Evolutionary conservation across 768 basidiomycete genomes (phyloP).

Genomic region (Boletus vinaceobasis): DNA sequence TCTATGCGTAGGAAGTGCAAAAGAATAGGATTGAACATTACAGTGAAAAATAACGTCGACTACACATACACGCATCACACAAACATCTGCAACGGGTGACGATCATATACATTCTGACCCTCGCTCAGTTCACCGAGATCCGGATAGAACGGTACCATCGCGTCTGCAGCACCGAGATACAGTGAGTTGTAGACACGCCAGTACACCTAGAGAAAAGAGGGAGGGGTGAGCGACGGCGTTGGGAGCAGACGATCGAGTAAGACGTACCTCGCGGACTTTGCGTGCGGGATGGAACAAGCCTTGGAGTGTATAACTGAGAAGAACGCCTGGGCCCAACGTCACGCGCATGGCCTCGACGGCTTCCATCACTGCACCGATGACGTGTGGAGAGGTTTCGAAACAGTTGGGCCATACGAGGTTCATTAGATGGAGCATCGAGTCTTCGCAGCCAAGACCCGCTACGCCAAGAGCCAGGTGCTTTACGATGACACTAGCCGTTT

Average conservation of each 20-base stretch:
- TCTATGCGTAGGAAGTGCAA: not conserved
- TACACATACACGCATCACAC: constrained; percentile 43
- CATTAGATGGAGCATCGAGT: constrained; percentile 96
- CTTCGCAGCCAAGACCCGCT: constrained; percentile 95
- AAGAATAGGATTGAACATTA: not conserved
- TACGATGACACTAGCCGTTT: constrained; percentile 97
- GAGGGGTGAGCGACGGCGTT: not conserved
- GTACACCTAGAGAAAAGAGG: constrained; percentile 50
- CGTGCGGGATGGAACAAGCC: constrained; percentile 97
- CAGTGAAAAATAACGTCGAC: not conserved
- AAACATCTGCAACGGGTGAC: constrained; percentile 81
- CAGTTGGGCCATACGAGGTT: constrained; percentile 99
- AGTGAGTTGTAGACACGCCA: constrained; percentile 96
- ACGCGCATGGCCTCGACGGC: constrained; percentile 97
- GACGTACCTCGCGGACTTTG: constrained; percentile 89
- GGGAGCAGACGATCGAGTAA: not conserved
- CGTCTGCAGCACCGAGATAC: constrained; percentile 86
- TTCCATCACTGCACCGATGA: constrained; percentile 97
- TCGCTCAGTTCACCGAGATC: constrained; percentile 88
- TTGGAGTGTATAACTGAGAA: constrained; percentile 90
- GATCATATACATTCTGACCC: constrained; percentile 85
- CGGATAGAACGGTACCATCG: constrained; percentile 94
- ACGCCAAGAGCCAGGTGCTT: constrained; percentile 97
- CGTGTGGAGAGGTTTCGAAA: constrained; percentile 97
- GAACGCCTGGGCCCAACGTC: constrained; percentile 88